phyloP scores from a whole-genome alignment of 2,329 filamentous ascomycete species.

The Monosporascus sp. region DNA sequence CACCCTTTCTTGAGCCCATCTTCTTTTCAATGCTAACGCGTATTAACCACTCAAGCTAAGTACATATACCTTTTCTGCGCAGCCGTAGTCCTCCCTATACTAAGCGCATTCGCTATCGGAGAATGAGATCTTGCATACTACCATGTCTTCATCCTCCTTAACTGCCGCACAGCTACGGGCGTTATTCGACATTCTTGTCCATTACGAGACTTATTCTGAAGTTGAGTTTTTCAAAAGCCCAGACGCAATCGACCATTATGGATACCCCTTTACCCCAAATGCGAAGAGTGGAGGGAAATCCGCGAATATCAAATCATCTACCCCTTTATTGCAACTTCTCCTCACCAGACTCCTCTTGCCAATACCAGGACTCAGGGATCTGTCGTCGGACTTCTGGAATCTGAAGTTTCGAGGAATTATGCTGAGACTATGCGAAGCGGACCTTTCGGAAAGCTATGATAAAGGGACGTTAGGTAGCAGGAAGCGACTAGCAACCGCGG shows the following conservation, averaged over 20 bases:
- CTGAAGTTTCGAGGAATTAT: slow-evolving; percentile 56
- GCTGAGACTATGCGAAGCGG: slow-evolving; percentile 56
- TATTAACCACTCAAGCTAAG: too few species aligned
- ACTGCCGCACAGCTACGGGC: slow-evolving; percentile 40
- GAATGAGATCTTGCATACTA: not conserved
- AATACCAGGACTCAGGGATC: slow-evolving; percentile 59
- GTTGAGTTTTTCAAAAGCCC: slow-evolving; percentile 67
- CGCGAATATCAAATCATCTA: slow-evolving; percentile 35
- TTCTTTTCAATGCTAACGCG: too few species aligned
- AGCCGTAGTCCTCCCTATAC: not conserved
- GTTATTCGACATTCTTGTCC: slow-evolving; percentile 55
- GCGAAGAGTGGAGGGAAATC: slow-evolving; percentile 16
- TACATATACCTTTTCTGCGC: too few species aligned
- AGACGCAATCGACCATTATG: slow-evolving; percentile 59
- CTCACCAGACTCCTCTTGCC: slow-evolving; percentile 59
- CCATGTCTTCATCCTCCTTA: slow-evolving; percentile 17
- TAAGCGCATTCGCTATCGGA: not conserved
- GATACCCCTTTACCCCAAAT: slow-evolving; percentile 55
- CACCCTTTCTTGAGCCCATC: too few species aligned
- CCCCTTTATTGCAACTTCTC: slow-evolving; percentile 64
- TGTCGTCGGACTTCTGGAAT: slow-evolving; percentile 61
- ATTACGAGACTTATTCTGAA: slow-evolving; percentile 58
- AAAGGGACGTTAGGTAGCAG: slow-evolving; percentile 69
- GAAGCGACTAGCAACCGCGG: slow-evolving; percentile 68
- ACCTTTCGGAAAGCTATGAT: slow-evolving; percentile 77